A percentile compares a stretch with the other conserved stretches of the same genome.
Evolutionary conservation across 208 protist species (phyloP).

Genomic region (Leishmania gerbilli): DNA sequence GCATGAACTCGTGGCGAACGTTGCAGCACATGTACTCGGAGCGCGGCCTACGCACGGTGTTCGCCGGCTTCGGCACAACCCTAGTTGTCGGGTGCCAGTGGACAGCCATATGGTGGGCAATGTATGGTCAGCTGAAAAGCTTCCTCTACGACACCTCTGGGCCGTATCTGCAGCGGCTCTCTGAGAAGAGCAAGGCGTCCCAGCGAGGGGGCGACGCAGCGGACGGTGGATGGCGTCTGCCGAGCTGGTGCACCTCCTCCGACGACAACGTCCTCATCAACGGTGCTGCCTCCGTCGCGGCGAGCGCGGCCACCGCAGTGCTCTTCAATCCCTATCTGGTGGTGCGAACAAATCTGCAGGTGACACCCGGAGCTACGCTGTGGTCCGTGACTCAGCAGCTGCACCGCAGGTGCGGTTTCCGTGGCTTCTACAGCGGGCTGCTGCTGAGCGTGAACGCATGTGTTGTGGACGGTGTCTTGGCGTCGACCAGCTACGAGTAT

Average conservation of each 20-base stretch:
- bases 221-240: slow-evolving; percentile 18
- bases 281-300: slow-evolving; percentile 56
- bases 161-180: slow-evolving; percentile 33
- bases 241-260: slow-evolving; percentile 43
- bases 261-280: slow-evolving; percentile 82
- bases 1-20: slow-evolving; percentile 24
- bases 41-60: slow-evolving; percentile 67
- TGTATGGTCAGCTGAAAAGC: slow-evolving; percentile 65
- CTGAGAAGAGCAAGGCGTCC: background rate
- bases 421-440: slow-evolving; percentile 76
- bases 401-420: slow-evolving; percentile 52
- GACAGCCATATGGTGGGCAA: slow-evolving; percentile 82
- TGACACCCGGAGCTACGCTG: slow-evolving; percentile 66
- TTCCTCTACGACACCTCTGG: slow-evolving; percentile 41
- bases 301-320: slow-evolving; percentile 67
- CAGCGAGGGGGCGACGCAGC: background rate
- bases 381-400: slow-evolving; percentile 46
- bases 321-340: slow-evolving; percentile 89
- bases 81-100: slow-evolving; percentile 81
- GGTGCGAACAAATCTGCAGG: slow-evolving; percentile 80
- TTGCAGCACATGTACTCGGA: slow-evolving; percentile 62
- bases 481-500: slow-evolving; percentile 86
- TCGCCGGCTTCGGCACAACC: slow-evolving; percentile 78
- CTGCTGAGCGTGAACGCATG: slow-evolving; percentile 69
- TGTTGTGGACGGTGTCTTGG: slow-evolving; percentile 72